phyloP scores from a whole-genome alignment of 805 yeast species.

The Starmerella roubikii region DNA sequence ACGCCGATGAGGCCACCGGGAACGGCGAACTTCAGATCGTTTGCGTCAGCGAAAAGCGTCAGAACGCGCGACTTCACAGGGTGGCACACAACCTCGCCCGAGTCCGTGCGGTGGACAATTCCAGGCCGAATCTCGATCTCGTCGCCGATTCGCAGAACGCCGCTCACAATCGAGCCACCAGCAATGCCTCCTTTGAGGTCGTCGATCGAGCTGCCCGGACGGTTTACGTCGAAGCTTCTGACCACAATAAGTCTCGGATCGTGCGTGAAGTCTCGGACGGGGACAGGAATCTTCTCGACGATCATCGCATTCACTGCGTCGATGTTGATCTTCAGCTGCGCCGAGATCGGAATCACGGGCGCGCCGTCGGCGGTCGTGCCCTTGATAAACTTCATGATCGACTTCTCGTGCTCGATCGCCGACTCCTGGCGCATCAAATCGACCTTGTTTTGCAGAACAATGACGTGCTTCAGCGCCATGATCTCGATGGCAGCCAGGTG shows the following conservation, averaged over 20 bases:
- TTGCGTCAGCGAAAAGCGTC: constrained; percentile 92
- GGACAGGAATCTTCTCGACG: constrained; percentile 90
- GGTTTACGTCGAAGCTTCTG: constrained; percentile 96
- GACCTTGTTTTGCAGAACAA: constrained; percentile 92
- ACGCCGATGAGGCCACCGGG: constrained; percentile 99
- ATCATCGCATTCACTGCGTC: constrained; percentile 97
- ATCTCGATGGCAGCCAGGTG: constrained; percentile 99
- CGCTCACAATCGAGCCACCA: constrained; percentile 94
- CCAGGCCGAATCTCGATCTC: constrained; percentile 99
- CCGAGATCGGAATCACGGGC: constrained; percentile 96
- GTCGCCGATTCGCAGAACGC: constrained; percentile 94
- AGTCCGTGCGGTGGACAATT: constrained; percentile 84
- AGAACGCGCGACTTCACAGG: constrained; percentile 92
- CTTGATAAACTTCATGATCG: constrained; percentile 80
- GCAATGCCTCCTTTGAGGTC: constrained; percentile 99
- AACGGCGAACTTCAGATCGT: constrained; percentile 94
- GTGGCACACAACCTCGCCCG: constrained; percentile 73
- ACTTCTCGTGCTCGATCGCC: constrained; percentile 89
- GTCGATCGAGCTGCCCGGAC: constrained; percentile 95
- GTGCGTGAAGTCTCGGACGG: constrained; percentile 86
- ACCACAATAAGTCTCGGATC: constrained; percentile 92
- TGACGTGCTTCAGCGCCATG: constrained; percentile 94
- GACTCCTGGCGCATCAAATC: constrained; percentile 96
- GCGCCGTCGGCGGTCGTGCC: constrained; percentile 99
- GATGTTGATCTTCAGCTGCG: constrained; percentile 94